Evolutionary conservation across 306 rosid genomes (phyloP).

Genomic region (Acmispon strigosus): DNA sequence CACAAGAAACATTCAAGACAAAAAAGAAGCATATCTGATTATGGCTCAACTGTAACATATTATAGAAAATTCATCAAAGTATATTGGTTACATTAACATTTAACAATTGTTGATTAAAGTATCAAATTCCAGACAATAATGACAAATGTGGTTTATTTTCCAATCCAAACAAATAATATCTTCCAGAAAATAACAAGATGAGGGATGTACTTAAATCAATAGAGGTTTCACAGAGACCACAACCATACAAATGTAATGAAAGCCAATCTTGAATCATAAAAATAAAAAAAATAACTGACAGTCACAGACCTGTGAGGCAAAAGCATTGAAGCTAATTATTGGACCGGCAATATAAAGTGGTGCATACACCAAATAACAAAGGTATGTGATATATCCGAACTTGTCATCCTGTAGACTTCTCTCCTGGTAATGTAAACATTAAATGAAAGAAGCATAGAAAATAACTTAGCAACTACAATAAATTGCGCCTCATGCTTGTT

Average conservation of each 20-base stretch:
- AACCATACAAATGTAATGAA: background rate
- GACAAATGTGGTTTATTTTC: background rate
- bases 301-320: slow-evolving; percentile 82
- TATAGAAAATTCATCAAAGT: background rate
- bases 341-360: slow-evolving; percentile 95
- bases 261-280: slow-evolving; percentile 1
- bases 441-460: background rate
- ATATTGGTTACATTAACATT: background rate
- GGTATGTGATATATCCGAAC: slow-evolving; percentile 50
- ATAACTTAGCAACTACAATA: slow-evolving; percentile 8
- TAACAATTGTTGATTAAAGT: background rate
- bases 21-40: background rate
- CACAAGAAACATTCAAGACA: background rate
- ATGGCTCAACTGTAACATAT: background rate
- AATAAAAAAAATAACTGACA: slow-evolving; percentile 1
- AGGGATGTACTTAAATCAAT: slow-evolving; percentile 15
- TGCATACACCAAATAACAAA: slow-evolving; percentile 81
- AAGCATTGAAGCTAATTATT: slow-evolving; percentile 87
- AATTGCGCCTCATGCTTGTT: slow-evolving; percentile 14
- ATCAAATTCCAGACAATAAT: background rate
- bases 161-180: background rate
- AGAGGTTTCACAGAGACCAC: slow-evolving; percentile 7
- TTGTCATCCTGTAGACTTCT: slow-evolving; percentile 57
- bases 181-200: slow-evolving; percentile 12
- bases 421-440: slow-evolving; percentile 48